Evolutionary conservation across 192 early-diverging fungal species (phyloP), one percentile per base, ranked within the genome.

Genomic region (Gonapodya prolifera): DNA sequence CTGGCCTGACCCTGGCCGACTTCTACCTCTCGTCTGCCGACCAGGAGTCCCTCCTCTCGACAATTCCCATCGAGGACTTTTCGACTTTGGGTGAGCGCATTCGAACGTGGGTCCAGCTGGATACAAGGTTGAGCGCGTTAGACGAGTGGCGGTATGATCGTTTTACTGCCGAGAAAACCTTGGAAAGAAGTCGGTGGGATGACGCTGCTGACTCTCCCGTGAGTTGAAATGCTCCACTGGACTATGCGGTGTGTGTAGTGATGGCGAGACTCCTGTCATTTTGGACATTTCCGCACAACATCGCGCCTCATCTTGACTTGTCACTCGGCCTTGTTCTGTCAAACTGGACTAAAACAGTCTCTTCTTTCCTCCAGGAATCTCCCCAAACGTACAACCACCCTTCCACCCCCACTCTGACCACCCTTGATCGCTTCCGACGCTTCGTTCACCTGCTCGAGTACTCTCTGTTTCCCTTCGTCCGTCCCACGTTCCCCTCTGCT

Each of bases 351-450:
- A 23, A 23, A 61, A 61, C 45, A 61, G 23, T 61, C 8, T 61
- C 45, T 61, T n/a, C n/a, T n/a, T n/a, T n/a, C n/a, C n/a, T n/a
- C n/a, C n/a, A n/a, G n/a, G n/a, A n/a, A 23, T 16, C 8, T 61
- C 45, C 45, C 8, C 45, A 61, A 16, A 61, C 45, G 45, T 23
- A 61, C 45, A 23, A 61, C 45, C 45, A 61, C 8, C 8, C 23
- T 23, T 61, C 45, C 45, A 61, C 45, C 45, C 45, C 29, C 71
- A 73, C 71, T 32, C 16, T 13, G 71, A 2, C 28, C 28, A 73
- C 71, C 28, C 71, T 73, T 32, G 71, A 73, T 29, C 32, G 32
- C 71, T 18, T 32, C 71, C 71, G 71, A 2, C 71, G 71, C 71
- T 73, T 73, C 71, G 28, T 73, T 29, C 18, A 8, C 31, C 8